These are phyloP conservation scores for Fusarium fracticaudum DNA, from an alignment of 2,329 filamentous ascomycete genomes.

Conservation along the genomic window DNA sequence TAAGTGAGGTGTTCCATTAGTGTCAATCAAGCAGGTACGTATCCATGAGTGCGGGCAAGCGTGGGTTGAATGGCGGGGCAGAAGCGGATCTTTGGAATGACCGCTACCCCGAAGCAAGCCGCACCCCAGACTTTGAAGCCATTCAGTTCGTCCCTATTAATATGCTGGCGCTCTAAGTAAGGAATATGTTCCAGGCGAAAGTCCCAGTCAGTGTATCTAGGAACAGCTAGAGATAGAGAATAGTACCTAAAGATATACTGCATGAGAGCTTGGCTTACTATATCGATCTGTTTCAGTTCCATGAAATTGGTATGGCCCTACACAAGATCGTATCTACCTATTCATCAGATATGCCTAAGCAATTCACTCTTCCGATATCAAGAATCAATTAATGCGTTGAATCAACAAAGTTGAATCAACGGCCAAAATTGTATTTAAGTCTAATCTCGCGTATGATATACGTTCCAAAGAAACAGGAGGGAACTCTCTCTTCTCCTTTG, in stretches of 20 bases:
- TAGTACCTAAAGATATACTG: not conserved
- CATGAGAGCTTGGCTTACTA: not conserved
- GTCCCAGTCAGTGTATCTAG: not conserved
- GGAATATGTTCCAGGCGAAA: not conserved
- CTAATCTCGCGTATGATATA: not conserved
- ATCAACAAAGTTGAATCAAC: not conserved
- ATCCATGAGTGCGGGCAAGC: constrained; percentile 2
- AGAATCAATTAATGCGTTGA: not conserved
- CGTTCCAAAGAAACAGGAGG: not conserved
- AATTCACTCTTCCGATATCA: not conserved
- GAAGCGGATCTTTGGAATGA: constrained; percentile 42
- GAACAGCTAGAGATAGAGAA: not conserved
- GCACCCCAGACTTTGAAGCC: not conserved
- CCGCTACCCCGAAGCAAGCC: constrained; percentile 36
- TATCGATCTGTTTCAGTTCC: not conserved
- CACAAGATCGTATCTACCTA: not conserved
- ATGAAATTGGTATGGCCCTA: not conserved
- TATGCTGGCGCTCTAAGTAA: not conserved
- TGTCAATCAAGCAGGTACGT: constrained; percentile 3
- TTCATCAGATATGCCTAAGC: not conserved
- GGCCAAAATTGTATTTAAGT: not conserved
- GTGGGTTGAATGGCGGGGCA: constrained; percentile 20
- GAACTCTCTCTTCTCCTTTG: not conserved
- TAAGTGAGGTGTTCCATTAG: not conserved
- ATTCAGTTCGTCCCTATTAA: not conserved